Evolutionary conservation across 2,329 filamentous ascomycete species (phyloP).

Genomic region (Alternaria panax): DNA sequence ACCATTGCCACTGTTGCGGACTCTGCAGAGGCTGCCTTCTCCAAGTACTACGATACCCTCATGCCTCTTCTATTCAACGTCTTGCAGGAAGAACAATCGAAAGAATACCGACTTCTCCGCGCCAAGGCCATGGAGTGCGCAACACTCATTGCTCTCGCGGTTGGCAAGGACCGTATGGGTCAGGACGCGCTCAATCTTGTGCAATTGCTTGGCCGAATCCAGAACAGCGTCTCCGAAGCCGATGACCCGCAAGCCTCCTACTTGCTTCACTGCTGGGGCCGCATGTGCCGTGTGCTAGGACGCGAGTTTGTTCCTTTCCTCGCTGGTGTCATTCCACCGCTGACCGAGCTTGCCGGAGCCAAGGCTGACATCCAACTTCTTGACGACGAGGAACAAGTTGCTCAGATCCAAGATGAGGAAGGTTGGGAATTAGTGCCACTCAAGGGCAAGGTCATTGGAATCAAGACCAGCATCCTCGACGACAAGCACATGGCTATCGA

Average conservation of each 20-base stretch:
- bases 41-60: constrained; percentile 91
- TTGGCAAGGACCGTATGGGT: constrained; percentile 91
- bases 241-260: constrained; percentile 98
- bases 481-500: constrained; percentile 99
- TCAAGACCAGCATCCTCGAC: constrained; percentile 94
- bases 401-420: constrained; percentile 90
- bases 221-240: constrained; percentile 79
- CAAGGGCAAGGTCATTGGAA: constrained; percentile 97
- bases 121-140: constrained; percentile 99
- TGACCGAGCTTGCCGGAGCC: constrained; percentile 87
- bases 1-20: constrained; percentile 99
- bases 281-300: constrained; percentile 95
- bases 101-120: constrained; percentile 87
- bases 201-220: constrained; percentile 84
- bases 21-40: constrained; percentile 92
- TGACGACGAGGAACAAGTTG: constrained; percentile 93
- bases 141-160: constrained; percentile 91
- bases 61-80: constrained; percentile 96
- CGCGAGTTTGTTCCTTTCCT: constrained; percentile 92
- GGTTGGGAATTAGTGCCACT: constrained; percentile 97
- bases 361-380: constrained; percentile 97
- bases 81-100: constrained; percentile 86
- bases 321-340: constrained; percentile 89
- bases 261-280: constrained; percentile 97
- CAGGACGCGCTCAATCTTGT: constrained; percentile 87